phyloP scores from a whole-genome alignment of 805 yeast species.

The Saturnispora silvae region DNA sequence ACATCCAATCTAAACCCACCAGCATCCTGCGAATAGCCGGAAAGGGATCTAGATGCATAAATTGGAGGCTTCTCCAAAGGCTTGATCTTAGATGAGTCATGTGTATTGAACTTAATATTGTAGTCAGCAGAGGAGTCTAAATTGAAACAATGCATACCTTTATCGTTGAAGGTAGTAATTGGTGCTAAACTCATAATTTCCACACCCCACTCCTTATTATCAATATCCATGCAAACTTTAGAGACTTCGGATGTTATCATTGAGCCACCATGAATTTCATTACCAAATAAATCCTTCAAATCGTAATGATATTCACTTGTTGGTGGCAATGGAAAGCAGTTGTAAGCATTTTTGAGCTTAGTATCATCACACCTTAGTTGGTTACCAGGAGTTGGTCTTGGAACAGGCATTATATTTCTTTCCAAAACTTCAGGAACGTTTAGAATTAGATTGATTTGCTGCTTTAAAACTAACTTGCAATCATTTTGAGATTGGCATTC shows the following conservation, averaged over 20 bases:
- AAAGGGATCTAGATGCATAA: conserved; percentile 69
- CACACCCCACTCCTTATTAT: conserved; percentile 35
- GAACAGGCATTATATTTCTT: conserved; percentile 57
- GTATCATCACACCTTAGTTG: conserved; percentile 62
- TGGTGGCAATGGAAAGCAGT: conserved; percentile 71
- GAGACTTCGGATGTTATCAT: conserved; percentile 38
- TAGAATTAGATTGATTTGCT: conserved; percentile 59
- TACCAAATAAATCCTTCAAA: conserved; percentile 62
- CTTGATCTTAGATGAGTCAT: conserved; percentile 34
- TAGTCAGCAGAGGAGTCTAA: conserved; percentile 18
- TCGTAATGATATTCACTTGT: conserved; percentile 36
- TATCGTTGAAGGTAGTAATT: neutral
- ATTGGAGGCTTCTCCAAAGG: conserved; percentile 47
- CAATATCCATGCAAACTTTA: conserved; percentile 33
- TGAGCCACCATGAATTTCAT: conserved; percentile 52
- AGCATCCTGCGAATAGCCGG: conserved; percentile 83
- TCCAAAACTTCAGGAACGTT: conserved; percentile 61
- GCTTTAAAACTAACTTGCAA: conserved; percentile 49
- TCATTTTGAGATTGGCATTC: conserved; percentile 29
- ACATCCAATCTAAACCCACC: conserved; percentile 82
- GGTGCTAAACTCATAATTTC: conserved; percentile 10
- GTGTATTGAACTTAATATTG: conserved; percentile 34
- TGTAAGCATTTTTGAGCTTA: conserved; percentile 49
- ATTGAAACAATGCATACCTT: conserved; percentile 16
- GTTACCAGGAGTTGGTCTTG: conserved; percentile 65